phyloP scores from a whole-genome alignment of 371 early-diverging fungal genomes.

The Mortierella sp. region DNA sequence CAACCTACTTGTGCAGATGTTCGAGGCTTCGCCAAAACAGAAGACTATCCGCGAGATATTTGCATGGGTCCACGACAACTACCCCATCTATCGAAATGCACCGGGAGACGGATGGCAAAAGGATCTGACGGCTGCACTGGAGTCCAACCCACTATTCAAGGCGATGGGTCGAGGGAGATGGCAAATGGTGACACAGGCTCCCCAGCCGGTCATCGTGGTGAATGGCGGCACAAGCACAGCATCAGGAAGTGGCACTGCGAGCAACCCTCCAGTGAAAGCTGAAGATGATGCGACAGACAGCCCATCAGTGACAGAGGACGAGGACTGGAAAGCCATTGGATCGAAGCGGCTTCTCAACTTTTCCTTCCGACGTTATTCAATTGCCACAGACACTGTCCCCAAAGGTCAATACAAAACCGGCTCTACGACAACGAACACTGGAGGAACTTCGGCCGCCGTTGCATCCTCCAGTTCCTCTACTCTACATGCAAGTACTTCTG shows the following conservation, averaged over 20 bases:
- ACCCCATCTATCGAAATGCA: constrained; percentile 51
- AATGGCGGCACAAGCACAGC: constrained; percentile 20
- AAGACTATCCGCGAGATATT: constrained; percentile 55
- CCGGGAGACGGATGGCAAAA: constrained; percentile 54
- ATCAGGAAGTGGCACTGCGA: constrained; percentile 6
- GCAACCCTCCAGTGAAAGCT: constrained; percentile 25
- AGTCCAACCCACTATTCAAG: constrained; percentile 51
- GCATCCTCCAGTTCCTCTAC: constrained; percentile 16
- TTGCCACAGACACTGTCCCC: constrained; percentile 52
- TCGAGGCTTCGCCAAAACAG: constrained; percentile 55
- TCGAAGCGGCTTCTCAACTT: constrained; percentile 47
- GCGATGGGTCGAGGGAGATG: constrained; percentile 56
- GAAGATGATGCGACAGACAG: constrained; percentile 50
- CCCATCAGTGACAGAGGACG: constrained; percentile 54
- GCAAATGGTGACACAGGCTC: constrained; percentile 52
- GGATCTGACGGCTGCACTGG: constrained; percentile 48
- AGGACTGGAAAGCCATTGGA: constrained; percentile 55
- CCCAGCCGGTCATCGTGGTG: constrained; percentile 26
- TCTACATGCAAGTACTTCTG: constrained; percentile 16
- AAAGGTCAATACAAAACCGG: constrained; percentile 46
- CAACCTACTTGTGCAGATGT: constrained; percentile 53
- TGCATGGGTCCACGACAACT: constrained; percentile 55
- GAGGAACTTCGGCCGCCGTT: constrained; percentile 3
- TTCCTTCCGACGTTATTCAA: constrained; percentile 52
- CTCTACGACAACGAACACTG: constrained; percentile 7